Evolutionary conservation across 129 eudicot species (phyloP), one percentile per base, ranked within the genome.

Genomic region (Arctium minus): DNA sequence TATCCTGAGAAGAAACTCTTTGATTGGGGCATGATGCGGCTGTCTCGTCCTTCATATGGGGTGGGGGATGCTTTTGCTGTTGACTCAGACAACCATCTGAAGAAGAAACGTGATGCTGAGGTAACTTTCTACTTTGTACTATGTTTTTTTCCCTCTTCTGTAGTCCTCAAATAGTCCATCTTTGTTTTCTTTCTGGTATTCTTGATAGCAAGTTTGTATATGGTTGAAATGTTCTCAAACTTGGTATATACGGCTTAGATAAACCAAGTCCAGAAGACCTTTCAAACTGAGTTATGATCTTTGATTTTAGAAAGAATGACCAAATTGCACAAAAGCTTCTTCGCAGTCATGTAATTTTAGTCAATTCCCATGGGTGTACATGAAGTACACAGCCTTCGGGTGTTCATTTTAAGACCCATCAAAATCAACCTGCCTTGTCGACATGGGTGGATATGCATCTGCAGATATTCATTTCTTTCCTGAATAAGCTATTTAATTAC

Each of bases 1-100:
- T 86, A 87, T 86, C 95, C 97, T 39, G 98, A 94, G n/a, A 88
- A 88, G 77, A 97, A 92, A 85, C 79, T 96, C 48, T 96, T 90
- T 86, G 98, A 96, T 86, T 96, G 99, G 98, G 99, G 97, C 50
- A 92, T 90, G 97, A 87, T 84, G 88, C 92, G 93, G 73, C 76
- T 96, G 79, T 88, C 87, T 73, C 96, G 94, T 73, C 90, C 94
- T 85, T 80, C 88, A 70, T 96, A 93, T 87, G 98, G 98, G 10
- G 92, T 93, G 31, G 98, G 94, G 74, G 93, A 96, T 92, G 96
- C 94, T 82, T 96, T 96, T 81, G 92, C 89, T 70, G 72, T 81
- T 78, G 97, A 92, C 38, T 84, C 91, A 83, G 97, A 93, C 84
- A 91, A 92, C 75, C 91, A 93, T 70, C 79, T 96, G 85, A 93